phyloP scores from a whole-genome alignment of 306 rosid genomes.

The Quercus parvula region DNA sequence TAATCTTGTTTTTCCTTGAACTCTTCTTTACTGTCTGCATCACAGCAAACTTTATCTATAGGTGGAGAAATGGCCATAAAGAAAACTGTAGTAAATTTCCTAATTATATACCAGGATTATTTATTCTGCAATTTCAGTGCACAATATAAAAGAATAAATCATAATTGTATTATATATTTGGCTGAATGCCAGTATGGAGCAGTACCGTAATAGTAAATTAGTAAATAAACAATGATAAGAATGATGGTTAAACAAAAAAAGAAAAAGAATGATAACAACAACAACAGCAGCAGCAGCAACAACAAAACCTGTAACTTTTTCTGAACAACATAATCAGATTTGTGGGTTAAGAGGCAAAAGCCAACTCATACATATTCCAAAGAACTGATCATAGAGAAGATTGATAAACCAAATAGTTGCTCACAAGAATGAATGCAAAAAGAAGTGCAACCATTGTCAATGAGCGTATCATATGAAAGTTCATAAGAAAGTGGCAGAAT shows the following conservation, averaged over 20 bases:
- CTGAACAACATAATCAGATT: background rate
- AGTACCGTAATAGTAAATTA: background rate
- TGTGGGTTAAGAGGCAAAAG: background rate
- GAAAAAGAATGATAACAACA: background rate
- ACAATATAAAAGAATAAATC: background rate
- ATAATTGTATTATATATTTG: background rate
- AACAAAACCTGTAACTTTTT: background rate
- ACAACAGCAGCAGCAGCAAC: background rate
- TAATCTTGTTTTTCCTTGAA: too few relatives aligned
- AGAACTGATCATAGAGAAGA: background rate
- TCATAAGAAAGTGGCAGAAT: background rate
- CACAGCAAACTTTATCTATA: background rate
- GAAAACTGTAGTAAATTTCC: background rate
- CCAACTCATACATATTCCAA: background rate
- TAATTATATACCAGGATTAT: background rate
- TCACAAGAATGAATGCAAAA: background rate
- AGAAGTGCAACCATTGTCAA: background rate
- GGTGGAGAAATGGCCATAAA: background rate
- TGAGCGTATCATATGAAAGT: background rate
- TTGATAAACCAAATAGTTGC: background rate
- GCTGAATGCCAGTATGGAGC: background rate
- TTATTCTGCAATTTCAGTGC: background rate
- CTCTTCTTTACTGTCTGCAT: too few relatives aligned
- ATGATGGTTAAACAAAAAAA: background rate
- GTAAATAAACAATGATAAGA: background rate